phyloP scores from a whole-genome alignment of 345 rosid genomes.

The Salix udensis region DNA sequence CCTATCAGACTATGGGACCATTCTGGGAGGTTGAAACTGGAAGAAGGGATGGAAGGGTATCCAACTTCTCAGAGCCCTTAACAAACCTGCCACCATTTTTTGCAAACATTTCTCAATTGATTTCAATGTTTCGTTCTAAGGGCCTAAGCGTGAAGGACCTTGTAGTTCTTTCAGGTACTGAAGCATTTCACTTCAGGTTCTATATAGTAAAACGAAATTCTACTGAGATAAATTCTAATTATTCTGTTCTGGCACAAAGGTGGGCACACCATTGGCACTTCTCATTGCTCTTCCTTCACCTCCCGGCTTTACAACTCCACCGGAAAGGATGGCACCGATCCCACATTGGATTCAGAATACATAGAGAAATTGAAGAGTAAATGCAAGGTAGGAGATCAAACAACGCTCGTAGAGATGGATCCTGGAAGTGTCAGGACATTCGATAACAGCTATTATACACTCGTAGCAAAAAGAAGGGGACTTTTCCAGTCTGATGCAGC shows the following conservation, averaged over 20 bases:
- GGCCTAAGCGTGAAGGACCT: conserved; percentile 53
- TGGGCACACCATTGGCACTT: conserved; percentile 61
- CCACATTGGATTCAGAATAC: conserved; percentile 42
- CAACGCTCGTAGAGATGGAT: conserved; percentile 59
- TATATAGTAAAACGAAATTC: not conserved
- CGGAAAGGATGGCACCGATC: conserved; percentile 54
- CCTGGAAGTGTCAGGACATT: conserved; percentile 65
- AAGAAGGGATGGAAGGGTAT: conserved; percentile 59
- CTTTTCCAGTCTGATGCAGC: conserved; percentile 63
- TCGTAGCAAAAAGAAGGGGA: conserved; percentile 55
- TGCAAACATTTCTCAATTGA: conserved; percentile 35
- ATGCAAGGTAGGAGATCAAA: conserved; percentile 47
- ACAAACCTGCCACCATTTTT: conserved; percentile 34
- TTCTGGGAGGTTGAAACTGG: conserved; percentile 58
- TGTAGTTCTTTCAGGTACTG: conserved; percentile 53
- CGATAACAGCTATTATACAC: conserved; percentile 43
- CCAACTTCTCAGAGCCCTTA: conserved; percentile 30
- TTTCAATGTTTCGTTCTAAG: conserved; percentile 20
- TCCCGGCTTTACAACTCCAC: conserved; percentile 65
- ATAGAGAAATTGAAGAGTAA: conserved; percentile 25
- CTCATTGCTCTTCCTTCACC: conserved; percentile 51
- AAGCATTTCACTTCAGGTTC: not conserved
- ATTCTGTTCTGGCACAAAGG: conserved; percentile 25
- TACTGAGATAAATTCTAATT: not conserved
- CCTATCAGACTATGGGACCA: conserved; percentile 35